A percentile compares a stretch with the other conserved stretches of the same genome.
phyloP scores from a whole-genome alignment of 2,329 filamentous ascomycete genomes.

The Arthrobotrys iridis region DNA sequence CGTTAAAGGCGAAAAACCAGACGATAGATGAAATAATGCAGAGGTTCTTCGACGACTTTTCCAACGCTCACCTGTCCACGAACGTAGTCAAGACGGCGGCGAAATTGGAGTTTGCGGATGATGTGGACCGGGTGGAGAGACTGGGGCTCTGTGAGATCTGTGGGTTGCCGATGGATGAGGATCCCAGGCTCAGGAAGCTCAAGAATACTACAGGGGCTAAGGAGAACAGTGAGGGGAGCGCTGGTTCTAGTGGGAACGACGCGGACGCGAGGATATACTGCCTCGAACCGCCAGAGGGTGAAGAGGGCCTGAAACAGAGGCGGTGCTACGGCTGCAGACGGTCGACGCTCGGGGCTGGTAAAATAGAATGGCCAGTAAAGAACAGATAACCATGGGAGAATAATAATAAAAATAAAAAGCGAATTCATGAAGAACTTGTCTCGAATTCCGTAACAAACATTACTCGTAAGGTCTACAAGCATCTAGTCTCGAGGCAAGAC shows the following conservation, averaged over 20 bases:
- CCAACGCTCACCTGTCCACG: constrained; percentile 68
- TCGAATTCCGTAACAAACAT: not conserved
- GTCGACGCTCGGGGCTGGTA: constrained; percentile 67
- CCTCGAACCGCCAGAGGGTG: constrained; percentile 58
- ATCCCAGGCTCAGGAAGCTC: constrained; percentile 48
- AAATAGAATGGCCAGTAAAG: constrained; percentile 56
- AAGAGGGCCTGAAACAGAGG: constrained; percentile 62
- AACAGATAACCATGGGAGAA: constrained; percentile 21
- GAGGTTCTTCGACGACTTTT: constrained; percentile 78
- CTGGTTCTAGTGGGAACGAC: constrained; percentile 64
- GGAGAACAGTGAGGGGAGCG: constrained; percentile 55
- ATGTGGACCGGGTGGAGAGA: constrained; percentile 27
- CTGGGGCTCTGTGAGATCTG: constrained; percentile 56
- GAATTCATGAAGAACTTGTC: not conserved
- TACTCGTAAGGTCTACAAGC: not conserved
- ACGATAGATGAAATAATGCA: constrained; percentile 92
- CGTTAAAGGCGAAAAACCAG: constrained; percentile 74
- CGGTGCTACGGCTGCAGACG: constrained; percentile 78
- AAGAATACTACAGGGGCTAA: constrained; percentile 56
- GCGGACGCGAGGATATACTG: constrained; percentile 53
- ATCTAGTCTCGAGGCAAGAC: too few species aligned
- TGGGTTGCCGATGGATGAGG: constrained; percentile 57
- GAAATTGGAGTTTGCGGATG: constrained; percentile 72
- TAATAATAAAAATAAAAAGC: not conserved
- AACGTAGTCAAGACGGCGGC: constrained; percentile 94